These are phyloP conservation scores for Candida ascalaphidarum DNA, from an alignment of 805 yeast species.

Conservation along the genomic window DNA sequence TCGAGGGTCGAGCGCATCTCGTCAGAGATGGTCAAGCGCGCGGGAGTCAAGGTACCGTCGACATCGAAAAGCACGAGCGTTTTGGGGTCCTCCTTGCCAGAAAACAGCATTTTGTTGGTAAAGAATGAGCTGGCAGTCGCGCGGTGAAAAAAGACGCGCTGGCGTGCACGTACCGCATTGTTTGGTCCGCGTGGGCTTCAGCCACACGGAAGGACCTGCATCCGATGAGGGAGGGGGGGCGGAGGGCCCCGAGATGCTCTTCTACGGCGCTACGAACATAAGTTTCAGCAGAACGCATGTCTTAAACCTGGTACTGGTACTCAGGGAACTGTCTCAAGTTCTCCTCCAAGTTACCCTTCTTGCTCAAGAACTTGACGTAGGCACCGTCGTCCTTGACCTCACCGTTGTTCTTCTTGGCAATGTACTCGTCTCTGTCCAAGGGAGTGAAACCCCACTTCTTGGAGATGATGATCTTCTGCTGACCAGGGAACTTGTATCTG, in stretches of 20 bases:
- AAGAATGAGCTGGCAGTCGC: too few species aligned
- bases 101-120: constrained; percentile 43
- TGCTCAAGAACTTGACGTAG: constrained; percentile 96
- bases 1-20: constrained; percentile 69
- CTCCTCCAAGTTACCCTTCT: constrained; percentile 89
- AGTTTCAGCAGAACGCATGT: too few species aligned
- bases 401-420: constrained; percentile 89
- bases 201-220: too few species aligned
- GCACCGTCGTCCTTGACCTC: constrained; percentile 99
- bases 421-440: constrained; percentile 95
- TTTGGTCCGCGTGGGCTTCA: too few species aligned
- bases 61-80: constrained; percentile 92
- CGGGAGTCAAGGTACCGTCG: constrained; percentile 97
- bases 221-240: too few species aligned
- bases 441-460: constrained; percentile 99
- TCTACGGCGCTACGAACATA: too few species aligned
- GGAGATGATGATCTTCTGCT: constrained; percentile 97
- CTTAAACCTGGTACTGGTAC: constrained; percentile 48
- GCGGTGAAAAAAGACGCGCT: too few species aligned
- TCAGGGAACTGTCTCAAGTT: constrained; percentile 94
- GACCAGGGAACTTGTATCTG: constrained; percentile 99
- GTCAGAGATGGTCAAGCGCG: constrained; percentile 69
- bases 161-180: too few species aligned
- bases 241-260: too few species aligned
- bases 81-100: constrained; percentile 74